phyloP scores from a whole-genome alignment of 208 protist species.

The Trichomonas tenax region DNA sequence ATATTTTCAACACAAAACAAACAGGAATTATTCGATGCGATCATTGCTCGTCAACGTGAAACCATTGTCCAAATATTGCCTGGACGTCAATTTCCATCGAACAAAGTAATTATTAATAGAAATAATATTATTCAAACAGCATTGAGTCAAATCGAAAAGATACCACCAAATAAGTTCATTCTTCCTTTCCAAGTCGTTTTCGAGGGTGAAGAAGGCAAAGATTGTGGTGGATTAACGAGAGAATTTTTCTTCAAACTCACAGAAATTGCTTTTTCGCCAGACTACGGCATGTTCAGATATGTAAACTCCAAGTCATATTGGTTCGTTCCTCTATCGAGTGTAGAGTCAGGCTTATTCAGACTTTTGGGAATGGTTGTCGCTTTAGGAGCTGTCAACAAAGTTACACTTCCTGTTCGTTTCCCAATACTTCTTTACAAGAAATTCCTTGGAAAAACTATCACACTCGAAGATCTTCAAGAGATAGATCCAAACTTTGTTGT shows the following conservation, averaged over 20 bases:
- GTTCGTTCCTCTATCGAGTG: slow-evolving; percentile 55
- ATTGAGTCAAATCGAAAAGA: not conserved
- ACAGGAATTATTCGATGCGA: not conserved
- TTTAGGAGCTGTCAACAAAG: slow-evolving; percentile 73
- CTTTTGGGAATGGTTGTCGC: slow-evolving; percentile 47
- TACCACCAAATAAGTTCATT: slow-evolving; percentile 44
- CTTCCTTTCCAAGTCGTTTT: slow-evolving; percentile 65
- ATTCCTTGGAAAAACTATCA: slow-evolving; percentile 21
- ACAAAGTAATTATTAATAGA: not conserved
- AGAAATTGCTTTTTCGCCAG: slow-evolving; percentile 61
- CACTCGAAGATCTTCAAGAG: slow-evolving; percentile 23
- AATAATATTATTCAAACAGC: not conserved
- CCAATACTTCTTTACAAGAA: slow-evolving; percentile 43
- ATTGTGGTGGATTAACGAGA: slow-evolving; percentile 75
- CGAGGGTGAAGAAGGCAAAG: slow-evolving; percentile 67
- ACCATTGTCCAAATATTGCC: not conserved
- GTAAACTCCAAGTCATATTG: slow-evolving; percentile 51
- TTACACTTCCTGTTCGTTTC: slow-evolving; percentile 70
- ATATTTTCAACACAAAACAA: not conserved
- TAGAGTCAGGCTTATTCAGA: slow-evolving; percentile 4
- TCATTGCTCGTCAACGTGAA: not conserved
- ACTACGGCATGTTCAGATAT: slow-evolving; percentile 66
- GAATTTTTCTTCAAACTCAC: slow-evolving; percentile 82
- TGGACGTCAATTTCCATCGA: no score
- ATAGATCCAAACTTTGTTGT: slow-evolving; percentile 28